phyloP scores from a whole-genome alignment of 2,329 filamentous ascomycete genomes.

The Fusarium fracticaudum region DNA sequence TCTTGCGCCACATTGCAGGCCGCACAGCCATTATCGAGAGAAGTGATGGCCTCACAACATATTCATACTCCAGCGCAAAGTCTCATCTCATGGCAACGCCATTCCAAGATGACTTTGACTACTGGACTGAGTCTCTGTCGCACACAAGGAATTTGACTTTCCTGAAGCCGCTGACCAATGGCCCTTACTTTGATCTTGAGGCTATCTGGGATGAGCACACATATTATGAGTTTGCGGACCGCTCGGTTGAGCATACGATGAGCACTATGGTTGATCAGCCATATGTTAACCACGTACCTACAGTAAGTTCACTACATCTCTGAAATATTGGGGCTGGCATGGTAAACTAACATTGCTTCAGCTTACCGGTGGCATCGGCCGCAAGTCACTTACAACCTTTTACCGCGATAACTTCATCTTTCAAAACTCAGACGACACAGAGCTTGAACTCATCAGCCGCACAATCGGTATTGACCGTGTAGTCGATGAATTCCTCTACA shows the following conservation, averaged over 20 bases:
- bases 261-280: constrained; percentile 82
- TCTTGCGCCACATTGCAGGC: constrained; percentile 32
- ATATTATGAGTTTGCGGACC: constrained; percentile 73
- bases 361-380: constrained; percentile 75
- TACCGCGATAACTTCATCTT: constrained; percentile 81
- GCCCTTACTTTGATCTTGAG: constrained; percentile 78
- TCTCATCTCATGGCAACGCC: constrained; percentile 59
- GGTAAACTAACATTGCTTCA: constrained; percentile 11
- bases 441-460: constrained; percentile 74
- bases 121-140: constrained; percentile 65
- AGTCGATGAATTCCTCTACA: constrained; percentile 75
- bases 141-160: constrained; percentile 74
- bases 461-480: constrained; percentile 78
- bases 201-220: constrained; percentile 84
- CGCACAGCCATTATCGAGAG: background rate
- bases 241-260: constrained; percentile 78
- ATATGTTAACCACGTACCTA: constrained; percentile 82
- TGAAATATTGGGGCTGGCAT: fast-evolving
- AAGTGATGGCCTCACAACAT: constrained; percentile 32
- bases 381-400: constrained; percentile 69
- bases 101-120: constrained; percentile 59
- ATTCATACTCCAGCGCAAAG: constrained; percentile 52
- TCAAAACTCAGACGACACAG: constrained; percentile 73
- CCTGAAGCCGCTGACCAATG: constrained; percentile 69
- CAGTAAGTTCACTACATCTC: constrained; percentile 53